Base-by-base conservation (phyloP, 306 rosid species). In the Vachellia collinsii region DNA sequence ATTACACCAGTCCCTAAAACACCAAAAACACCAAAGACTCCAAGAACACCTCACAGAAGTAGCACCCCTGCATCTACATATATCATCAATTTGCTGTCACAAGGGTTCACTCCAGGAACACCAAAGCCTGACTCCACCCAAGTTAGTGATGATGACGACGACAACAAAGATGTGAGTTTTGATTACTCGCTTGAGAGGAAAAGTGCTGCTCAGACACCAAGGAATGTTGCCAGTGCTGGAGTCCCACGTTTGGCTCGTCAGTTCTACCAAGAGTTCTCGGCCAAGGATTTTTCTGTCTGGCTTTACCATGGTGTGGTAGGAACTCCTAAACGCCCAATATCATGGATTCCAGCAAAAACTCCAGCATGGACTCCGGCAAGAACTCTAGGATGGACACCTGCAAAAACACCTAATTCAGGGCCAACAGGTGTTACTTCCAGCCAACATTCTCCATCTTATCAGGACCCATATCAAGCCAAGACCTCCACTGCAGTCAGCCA, bases 291-390 rank as follows among this genome's bases (percentile, higher is more conserved):
- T 72, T 84, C 97, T 23, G 79, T 75, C 19, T 92, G 98, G 97
- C 76, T 92, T 51, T 92, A 94, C 86, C 72, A 90, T 41, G 97
- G 97, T 19, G 95, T 91, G 51, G 92, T 80, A 67, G 86, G 97
- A 79, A 92, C 94, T 29, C 97, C 95, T 1, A 88, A 77, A 23
- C 94, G 86, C 13, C 87, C 81, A 19, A 93, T 93, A 9, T 88
- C 98, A 10, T 92, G 97, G 97, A 94, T 97, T 59, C 98, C 94
- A 0, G 92, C 91, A 0, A 90, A 89, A 86, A 94, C 94, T 46
- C 93, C 96, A 0, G 89, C 93, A 59, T 79, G 86, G 7, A 90
- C 97, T 42, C 98, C 97, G 0, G 92, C 92, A 0, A 92, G 88
- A 84, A 94, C 94, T 56, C 93, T 94, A 0, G 91, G 94, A 47